Evolutionary conservation across 768 basidiomycete genomes (phyloP).

Genomic region (Bullera alba): DNA sequence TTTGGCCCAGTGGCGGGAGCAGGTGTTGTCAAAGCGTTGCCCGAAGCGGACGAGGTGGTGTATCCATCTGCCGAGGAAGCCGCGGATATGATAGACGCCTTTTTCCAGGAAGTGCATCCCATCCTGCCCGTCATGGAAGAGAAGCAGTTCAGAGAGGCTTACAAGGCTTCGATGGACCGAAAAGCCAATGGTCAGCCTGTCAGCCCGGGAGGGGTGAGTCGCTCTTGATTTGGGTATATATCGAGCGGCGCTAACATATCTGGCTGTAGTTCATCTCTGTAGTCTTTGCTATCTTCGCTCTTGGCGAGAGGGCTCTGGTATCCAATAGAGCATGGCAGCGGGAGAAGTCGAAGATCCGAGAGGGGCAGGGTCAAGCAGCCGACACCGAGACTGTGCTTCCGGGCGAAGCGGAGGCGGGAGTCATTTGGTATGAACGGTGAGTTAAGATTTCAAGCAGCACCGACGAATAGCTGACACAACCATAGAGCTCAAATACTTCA

Average conservation of each 20-base stretch:
- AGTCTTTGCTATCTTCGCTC: conserved; percentile 84
- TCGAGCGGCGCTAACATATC: conserved; percentile 1
- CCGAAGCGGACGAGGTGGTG: conserved; percentile 30
- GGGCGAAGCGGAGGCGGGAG: conserved; percentile 37
- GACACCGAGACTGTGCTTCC: conserved; percentile 60
- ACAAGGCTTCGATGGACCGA: conserved; percentile 63
- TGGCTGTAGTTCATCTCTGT: conserved; percentile 67
- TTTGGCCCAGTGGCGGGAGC: conserved; percentile 38
- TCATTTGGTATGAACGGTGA: conserved; percentile 39
- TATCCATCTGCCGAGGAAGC: conserved; percentile 22
- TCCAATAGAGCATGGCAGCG: conserved; percentile 33
- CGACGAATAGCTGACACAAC: background rate
- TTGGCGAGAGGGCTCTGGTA: conserved; percentile 66
- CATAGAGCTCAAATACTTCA: conserved; percentile 76
- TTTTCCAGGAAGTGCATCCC: conserved; percentile 80
- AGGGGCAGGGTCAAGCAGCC: conserved; percentile 58
- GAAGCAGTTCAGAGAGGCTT: conserved; percentile 68
- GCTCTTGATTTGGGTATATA: background rate
- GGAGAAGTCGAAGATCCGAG: conserved; percentile 45
- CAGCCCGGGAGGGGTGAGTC: conserved; percentile 18
- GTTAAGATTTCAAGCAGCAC: background rate
- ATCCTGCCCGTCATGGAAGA: conserved; percentile 82
- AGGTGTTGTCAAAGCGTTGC: conserved; percentile 38
- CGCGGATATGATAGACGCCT: conserved; percentile 61
- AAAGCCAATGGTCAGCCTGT: conserved; percentile 11